Conservation (phyloP, 805 yeast genomes). For the Sugiyamaella smithiae region DNA sequence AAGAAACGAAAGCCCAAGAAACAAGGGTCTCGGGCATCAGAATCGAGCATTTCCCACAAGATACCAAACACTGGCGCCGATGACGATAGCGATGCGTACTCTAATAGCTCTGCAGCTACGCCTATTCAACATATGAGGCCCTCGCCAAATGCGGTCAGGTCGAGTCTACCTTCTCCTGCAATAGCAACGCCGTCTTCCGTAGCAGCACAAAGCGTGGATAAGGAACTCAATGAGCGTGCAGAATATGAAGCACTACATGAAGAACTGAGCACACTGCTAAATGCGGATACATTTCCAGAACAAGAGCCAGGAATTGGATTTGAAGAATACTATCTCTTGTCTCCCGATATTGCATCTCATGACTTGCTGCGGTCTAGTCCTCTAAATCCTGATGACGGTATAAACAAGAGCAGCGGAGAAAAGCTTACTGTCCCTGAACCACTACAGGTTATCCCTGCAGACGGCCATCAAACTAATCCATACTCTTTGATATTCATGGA, state of each 20-base stretch:
- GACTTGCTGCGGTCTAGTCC: too few species aligned
- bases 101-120: slow-evolving; percentile 1
- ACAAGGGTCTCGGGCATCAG: background rate
- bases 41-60: background rate
- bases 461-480: background rate
- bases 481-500: background rate
- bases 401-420: background rate
- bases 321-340: background rate
- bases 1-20: background rate
- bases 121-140: background rate
- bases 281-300: slow-evolving; percentile 12
- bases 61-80: background rate
- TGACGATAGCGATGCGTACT: background rate
- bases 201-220: background rate
- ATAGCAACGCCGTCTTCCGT: background rate
- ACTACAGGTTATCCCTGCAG: background rate
- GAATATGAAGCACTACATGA: slow-evolving; percentile 21
- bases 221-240: slow-evolving; percentile 8
- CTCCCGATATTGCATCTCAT: background rate
- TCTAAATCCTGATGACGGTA: background rate
- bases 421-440: background rate
- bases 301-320: background rate
- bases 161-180: background rate
- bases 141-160: background rate
- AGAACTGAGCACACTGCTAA: slow-evolving; percentile 18